Evolutionary conservation across 441 rosid species (phyloP).

Genomic region (Adansonia grandidieri): DNA sequence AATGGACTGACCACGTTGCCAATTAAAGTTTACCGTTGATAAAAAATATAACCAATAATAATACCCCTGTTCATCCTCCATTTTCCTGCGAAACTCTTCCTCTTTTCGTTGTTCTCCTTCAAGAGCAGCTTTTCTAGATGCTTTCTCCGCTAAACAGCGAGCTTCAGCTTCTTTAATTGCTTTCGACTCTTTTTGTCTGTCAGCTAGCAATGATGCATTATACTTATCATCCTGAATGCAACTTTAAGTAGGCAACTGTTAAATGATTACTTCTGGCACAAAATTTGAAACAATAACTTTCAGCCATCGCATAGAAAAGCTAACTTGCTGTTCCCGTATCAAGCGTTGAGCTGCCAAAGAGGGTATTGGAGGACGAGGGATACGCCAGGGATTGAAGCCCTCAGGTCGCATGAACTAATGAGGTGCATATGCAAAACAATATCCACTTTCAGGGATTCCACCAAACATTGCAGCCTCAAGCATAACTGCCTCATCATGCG

Average conservation of each 20-base stretch:
- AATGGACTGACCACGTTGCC: background rate
- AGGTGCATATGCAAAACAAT: conserved; percentile 61
- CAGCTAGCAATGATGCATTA: conserved; percentile 90
- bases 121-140: conserved; percentile 70
- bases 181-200: conserved; percentile 81
- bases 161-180: conserved; percentile 87
- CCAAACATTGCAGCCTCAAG: conserved; percentile 99
- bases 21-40: background rate
- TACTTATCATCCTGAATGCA: conserved; percentile 86
- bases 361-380: conserved; percentile 86
- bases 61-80: conserved; percentile 85
- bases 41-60: background rate
- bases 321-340: conserved; percentile 95
- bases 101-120: conserved; percentile 69
- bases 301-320: background rate
- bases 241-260: conserved; percentile 22
- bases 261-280: conserved; percentile 11
- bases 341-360: conserved; percentile 88
- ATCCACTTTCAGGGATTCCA: conserved; percentile 83
- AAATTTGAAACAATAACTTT: background rate
- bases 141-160: conserved; percentile 69
- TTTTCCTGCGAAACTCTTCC: conserved; percentile 71
- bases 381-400: conserved; percentile 48
- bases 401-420: conserved; percentile 61
- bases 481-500: conserved; percentile 99